A percentile compares a stretch with the other conserved stretches of the same genome.
Evolutionary conservation across 805 yeast species (phyloP).

Genomic region (Teunomyces funiuensis): DNA sequence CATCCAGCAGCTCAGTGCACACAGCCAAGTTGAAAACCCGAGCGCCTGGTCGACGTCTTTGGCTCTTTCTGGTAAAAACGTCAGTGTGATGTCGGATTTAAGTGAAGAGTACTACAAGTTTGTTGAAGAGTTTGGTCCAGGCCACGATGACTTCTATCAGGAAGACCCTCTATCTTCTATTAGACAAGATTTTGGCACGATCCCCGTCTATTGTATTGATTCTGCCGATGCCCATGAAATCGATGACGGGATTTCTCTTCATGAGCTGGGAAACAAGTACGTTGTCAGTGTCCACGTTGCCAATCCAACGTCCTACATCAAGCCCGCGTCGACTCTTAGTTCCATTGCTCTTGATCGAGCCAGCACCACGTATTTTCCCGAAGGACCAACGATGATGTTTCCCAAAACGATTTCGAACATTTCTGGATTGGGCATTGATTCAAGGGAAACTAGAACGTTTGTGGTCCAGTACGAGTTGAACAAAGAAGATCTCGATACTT

Average conservation of each 20-base stretch:
- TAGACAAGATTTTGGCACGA: constrained; percentile 43
- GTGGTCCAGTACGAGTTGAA: constrained; percentile 32
- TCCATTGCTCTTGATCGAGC: constrained; percentile 60
- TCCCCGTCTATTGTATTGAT: constrained; percentile 81
- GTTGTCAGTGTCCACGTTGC: constrained; percentile 75
- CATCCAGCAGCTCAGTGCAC: constrained; percentile 27
- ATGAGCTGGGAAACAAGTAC: constrained; percentile 27
- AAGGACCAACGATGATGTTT: constrained; percentile 63
- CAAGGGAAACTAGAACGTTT: constrained; percentile 42
- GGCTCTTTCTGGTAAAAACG: constrained; percentile 43
- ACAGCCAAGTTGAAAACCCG: constrained; percentile 45
- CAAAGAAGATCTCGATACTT: constrained; percentile 19
- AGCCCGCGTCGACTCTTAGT: constrained; percentile 40
- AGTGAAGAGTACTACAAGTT: constrained; percentile 43
- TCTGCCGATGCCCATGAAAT: constrained; percentile 78
- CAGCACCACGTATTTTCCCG: constrained; percentile 73
- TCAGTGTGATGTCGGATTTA: constrained; percentile 43
- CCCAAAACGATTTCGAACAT: constrained; percentile 54
- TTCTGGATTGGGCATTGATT: constrained; percentile 52
- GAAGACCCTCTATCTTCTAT: constrained; percentile 28
- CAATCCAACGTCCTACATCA: constrained; percentile 73
- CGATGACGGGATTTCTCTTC: constrained; percentile 86
- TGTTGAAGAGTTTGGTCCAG: constrained; percentile 17
- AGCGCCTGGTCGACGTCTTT: constrained; percentile 48
- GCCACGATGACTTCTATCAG: constrained; percentile 20